A percentile compares a stretch with the other conserved stretches of the same genome.
phyloP scores from a whole-genome alignment of 2,329 filamentous ascomycete species.

The Fonsecaea erecta region DNA sequence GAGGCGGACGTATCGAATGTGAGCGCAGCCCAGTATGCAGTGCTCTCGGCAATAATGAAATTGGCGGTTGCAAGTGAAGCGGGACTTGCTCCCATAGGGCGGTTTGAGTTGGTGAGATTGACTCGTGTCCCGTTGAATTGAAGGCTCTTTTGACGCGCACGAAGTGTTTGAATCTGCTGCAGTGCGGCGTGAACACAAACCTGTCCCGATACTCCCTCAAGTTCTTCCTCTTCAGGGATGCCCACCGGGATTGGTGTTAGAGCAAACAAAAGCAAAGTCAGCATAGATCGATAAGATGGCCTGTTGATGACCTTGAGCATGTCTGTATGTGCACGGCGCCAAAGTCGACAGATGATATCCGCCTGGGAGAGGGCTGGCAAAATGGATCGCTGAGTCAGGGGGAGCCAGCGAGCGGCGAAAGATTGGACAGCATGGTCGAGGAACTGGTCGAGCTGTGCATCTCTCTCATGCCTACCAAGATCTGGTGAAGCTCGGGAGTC shows the following conservation, averaged over 20 bases:
- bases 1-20: constrained; percentile 52
- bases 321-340: constrained; percentile 46
- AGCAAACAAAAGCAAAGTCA: constrained; percentile 49
- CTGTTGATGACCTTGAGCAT: constrained; percentile 51
- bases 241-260: constrained; percentile 49
- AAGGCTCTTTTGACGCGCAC: constrained; percentile 47
- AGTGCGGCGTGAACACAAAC: constrained; percentile 49
- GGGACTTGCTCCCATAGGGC: constrained; percentile 29
- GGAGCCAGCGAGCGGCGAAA: constrained; percentile 42
- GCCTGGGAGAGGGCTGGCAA: constrained; percentile 16
- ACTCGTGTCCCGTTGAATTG: constrained; percentile 47
- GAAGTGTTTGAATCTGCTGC: constrained; percentile 48
- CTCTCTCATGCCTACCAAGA: constrained; percentile 22
- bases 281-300: constrained; percentile 49
- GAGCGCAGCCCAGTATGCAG: constrained; percentile 50
- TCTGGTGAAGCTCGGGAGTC: constrained; percentile 24
- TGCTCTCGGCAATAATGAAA: constrained; percentile 49
- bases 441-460: constrained; percentile 38
- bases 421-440: constrained; percentile 39
- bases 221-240: constrained; percentile 49
- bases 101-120: constrained; percentile 20
- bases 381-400: constrained; percentile 25
- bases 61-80: constrained; percentile 40
- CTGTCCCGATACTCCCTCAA: constrained; percentile 48
- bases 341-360: constrained; percentile 39